phyloP scores from a whole-genome alignment of 164 flowering plant genomes.

The Tinospora cordifolia region DNA sequence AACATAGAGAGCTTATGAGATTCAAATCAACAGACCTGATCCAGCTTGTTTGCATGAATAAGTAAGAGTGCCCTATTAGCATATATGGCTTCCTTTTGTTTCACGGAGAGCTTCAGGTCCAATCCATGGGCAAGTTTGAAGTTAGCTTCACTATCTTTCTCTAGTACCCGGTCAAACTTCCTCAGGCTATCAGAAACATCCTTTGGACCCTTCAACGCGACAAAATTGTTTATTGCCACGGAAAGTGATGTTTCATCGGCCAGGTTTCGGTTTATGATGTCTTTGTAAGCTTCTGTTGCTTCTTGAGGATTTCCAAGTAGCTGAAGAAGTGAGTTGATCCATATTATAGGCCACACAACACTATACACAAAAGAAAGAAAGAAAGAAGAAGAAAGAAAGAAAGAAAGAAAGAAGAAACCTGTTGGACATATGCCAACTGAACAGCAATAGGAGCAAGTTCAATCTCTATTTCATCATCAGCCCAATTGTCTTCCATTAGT shows the following conservation, averaged over 20 bases:
- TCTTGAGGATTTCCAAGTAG: constrained; percentile 62
- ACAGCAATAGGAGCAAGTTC: constrained; percentile 91
- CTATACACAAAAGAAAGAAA: neutral
- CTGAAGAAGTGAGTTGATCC: constrained; percentile 30
- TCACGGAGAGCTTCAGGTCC: constrained; percentile 69
- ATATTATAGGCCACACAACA: constrained; percentile 10
- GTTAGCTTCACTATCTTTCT: constrained; percentile 41
- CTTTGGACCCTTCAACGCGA: constrained; percentile 68
- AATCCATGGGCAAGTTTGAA: constrained; percentile 62
- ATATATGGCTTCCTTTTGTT: constrained; percentile 72
- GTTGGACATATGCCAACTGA: constrained; percentile 89
- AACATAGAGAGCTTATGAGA: too few relatives aligned
- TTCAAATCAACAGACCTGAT: too few relatives aligned
- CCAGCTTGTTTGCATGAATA: constrained; percentile 58
- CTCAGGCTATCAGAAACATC: constrained; percentile 74
- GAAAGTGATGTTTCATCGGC: constrained; percentile 82
- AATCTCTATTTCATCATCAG: constrained; percentile 82
- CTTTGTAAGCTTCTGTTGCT: constrained; percentile 54
- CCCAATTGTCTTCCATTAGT: constrained; percentile 72
- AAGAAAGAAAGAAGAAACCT: constrained; percentile 34
- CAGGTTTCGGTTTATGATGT: constrained; percentile 47
- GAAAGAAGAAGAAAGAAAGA: neutral
- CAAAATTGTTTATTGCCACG: constrained; percentile 78
- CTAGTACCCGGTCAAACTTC: constrained; percentile 71
- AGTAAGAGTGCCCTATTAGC: constrained; percentile 68